Evolutionary conservation across 768 basidiomycete species (phyloP), one percentile per base, ranked within the genome.

Genomic region (Termitomyces eurrhizus): DNA sequence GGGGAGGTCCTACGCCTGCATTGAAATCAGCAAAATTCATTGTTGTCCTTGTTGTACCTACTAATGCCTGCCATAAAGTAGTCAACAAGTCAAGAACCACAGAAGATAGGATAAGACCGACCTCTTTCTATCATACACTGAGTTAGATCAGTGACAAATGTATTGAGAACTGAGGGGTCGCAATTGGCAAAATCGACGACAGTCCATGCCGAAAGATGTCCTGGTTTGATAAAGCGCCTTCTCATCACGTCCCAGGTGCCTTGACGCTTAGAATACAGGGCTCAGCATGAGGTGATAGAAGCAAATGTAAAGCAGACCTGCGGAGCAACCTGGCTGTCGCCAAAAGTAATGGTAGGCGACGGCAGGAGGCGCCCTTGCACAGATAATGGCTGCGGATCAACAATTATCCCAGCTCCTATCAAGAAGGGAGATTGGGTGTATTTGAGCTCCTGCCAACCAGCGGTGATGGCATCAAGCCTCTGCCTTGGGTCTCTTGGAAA

Each of bases 341-440:
- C 67, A 48, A 78, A 80, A 7, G 61, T 26, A 32, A 80, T 75
- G 0, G 54, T 49, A 0, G 78, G 77, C 0, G 71, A 63, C 2
- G 70, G 65, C 1, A 80, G 66, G 35, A 77, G 55, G 29, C 76
- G 74, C 0, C 79, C 79, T 2, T 69, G 67, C 2, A 80, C 72
- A 0, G 64, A 9, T 11, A 73, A 62, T 1, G 78, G 76, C 1
- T 48, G 18, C 1, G 66, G 59, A 8, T 67, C 57, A 0, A 83
- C 68, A 7, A 45, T 55, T 57, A 84, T 73, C 4, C 73, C 73
- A 0, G 81, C 76, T 21, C 76, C 77, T 24, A 60, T 60, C 33
- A 83, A 66, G 56, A 78, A 83, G 8, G 75, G 67, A 0, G 82
- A 82, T 0, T 73, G 69, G 0, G 60, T 54, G 41, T 74, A 72